Base-by-base conservation (phyloP, 2,329 filamentous ascomycete genomes). In the Cadophora malorum region DNA sequence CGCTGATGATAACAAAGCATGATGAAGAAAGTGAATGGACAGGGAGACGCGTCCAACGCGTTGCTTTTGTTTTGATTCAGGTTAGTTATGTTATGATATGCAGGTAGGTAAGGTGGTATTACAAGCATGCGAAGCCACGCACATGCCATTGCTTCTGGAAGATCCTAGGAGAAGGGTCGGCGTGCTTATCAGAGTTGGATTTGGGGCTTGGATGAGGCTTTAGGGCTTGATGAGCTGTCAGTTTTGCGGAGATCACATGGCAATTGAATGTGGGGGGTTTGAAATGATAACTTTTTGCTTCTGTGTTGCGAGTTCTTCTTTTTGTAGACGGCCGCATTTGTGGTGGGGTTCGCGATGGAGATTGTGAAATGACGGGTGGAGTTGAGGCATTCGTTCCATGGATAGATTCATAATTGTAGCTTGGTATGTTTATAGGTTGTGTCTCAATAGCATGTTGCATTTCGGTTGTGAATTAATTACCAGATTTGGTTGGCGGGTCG, bases 21-120 rank as follows among this genome's bases (percentile, higher is more conserved):
- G 12, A 4, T 38, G 16, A 35, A 21, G 25, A n/a, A 12, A 35
- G 35, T 4, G 35, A 38, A 28, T 3, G 35, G 33, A 28, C 28
- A 35, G n/a, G 53, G 53, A 56, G 31, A 52, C 49, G 49, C 49
- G 49, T 52, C 25, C 21, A 8, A 52, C 49, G 53, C 25, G 53
- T 33, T 31, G n/a, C 33, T 16, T 19, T 35, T 33, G 25, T 56
- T 56, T 10, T 33, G 33, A 38, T 38, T 7, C 35, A 14, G 8
- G 8, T 38, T 38, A 2, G 12, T 14, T 38, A 10, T 38, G 35
- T 38, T 38, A 14, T 38, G 35, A 14, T 38, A 38, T 38, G 35
- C 12, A 38, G 35, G 12, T 14, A 10, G 35, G 12, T 38, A 9
- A 38, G 35, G 35, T 38, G 9, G 35, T 38, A 38, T 38, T 38